These are phyloP conservation scores for Fusarium palustre DNA, from an alignment of 2,329 filamentous ascomycete genomes.

Conservation along the genomic window DNA sequence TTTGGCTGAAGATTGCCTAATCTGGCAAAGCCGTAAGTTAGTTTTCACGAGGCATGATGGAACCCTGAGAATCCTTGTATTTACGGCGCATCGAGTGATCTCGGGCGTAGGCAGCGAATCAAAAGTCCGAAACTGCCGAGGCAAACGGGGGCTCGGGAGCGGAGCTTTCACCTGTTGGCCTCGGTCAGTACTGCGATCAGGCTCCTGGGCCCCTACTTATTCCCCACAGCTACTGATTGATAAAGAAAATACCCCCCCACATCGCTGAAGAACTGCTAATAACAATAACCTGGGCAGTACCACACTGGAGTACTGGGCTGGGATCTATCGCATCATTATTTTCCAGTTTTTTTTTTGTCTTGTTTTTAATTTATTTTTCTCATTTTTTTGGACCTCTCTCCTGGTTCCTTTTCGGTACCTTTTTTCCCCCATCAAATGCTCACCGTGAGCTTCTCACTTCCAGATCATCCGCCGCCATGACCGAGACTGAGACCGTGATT, in stretches of 20 bases:
- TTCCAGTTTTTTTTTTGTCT: slow-evolving; percentile 7
- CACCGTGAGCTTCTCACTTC: slow-evolving; percentile 34
- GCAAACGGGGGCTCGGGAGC: slow-evolving; percentile 16
- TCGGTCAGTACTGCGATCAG: slow-evolving; percentile 45
- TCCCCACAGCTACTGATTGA: slow-evolving; percentile 2
- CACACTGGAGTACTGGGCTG: background rate
- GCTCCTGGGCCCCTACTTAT: background rate
- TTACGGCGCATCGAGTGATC: slow-evolving; percentile 1
- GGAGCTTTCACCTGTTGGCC: slow-evolving; percentile 35
- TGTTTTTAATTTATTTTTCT: background rate
- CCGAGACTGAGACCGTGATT: slow-evolving; percentile 45
- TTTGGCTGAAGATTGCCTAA: background rate
- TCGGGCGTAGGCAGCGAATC: slow-evolving; percentile 38
- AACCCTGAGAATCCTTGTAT: background rate
- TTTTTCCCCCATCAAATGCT: slow-evolving; percentile 21
- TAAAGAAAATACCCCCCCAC: slow-evolving; percentile 3
- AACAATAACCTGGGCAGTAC: slow-evolving; percentile 9
- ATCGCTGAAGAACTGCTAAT: slow-evolving; percentile 19
- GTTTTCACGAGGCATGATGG: background rate
- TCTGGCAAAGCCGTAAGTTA: background rate
- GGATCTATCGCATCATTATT: slow-evolving; percentile 4
- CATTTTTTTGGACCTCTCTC: background rate
- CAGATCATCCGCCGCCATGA: slow-evolving; percentile 38
- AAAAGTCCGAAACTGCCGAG: slow-evolving; percentile 40
- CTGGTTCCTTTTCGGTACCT: background rate